phyloP scores from a whole-genome alignment of 306 rosid species.

The Vigna trinervia region DNA sequence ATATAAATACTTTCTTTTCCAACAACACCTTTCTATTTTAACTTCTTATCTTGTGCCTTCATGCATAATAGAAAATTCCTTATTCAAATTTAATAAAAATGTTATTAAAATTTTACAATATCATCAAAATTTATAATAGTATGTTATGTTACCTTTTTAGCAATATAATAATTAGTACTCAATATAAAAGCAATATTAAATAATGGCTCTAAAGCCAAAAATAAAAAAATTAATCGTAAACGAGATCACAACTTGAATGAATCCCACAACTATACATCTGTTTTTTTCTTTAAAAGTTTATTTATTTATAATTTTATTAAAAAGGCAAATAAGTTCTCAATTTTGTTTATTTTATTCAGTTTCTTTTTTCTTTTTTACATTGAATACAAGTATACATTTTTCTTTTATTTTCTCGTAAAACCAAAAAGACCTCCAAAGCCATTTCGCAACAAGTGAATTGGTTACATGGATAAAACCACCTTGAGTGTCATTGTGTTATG shows the following conservation, averaged over 20 bases:
- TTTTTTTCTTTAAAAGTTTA: neutral
- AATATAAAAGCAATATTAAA: neutral
- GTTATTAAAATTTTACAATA: neutral
- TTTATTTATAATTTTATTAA: neutral
- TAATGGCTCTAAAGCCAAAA: constrained; percentile 1
- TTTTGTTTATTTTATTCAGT: neutral
- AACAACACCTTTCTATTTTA: neutral
- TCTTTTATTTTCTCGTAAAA: neutral
- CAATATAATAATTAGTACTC: neutral
- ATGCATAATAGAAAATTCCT: neutral
- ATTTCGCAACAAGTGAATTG: neutral
- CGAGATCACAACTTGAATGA: no score
- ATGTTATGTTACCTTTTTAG: neutral
- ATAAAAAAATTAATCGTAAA: neutral
- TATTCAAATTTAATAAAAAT: neutral
- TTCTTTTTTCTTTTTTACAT: neutral
- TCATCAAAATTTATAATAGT: constrained; percentile 12
- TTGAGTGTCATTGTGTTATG: no score
- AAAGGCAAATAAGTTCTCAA: neutral
- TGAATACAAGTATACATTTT: neutral
- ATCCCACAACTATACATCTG: neutral
- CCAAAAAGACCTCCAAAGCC: neutral
- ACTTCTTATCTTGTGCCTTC: neutral
- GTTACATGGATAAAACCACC: no score
- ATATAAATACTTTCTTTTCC: neutral